These are phyloP conservation scores for Meira nashicola DNA, from an alignment of 1,284 basidiomycete species.

Conservation along the genomic window DNA sequence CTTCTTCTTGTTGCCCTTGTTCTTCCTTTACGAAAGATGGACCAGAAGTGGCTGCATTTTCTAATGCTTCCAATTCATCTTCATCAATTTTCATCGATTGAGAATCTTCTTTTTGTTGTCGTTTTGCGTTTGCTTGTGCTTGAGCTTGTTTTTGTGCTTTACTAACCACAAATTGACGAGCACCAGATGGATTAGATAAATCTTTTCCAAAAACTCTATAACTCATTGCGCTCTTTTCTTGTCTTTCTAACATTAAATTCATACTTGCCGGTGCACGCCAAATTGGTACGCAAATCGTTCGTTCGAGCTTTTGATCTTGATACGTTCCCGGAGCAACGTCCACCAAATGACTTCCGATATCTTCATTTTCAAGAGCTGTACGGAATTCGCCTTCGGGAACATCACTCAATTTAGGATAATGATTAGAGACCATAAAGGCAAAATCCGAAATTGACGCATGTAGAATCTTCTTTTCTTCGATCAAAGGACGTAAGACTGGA, in stretches of 20 bases:
- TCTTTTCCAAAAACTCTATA: constrained; percentile 47
- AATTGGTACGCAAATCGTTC: constrained; percentile 38
- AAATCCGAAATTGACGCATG: constrained; percentile 63
- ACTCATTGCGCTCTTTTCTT: constrained; percentile 50
- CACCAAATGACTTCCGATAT: constrained; percentile 44
- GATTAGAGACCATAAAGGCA: constrained; percentile 58
- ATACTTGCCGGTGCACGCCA: constrained; percentile 48
- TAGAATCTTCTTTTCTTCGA: constrained; percentile 65
- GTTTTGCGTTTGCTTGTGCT: not conserved
- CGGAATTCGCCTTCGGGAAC: constrained; percentile 24
- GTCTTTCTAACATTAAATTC: constrained; percentile 52
- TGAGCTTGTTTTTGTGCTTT: constrained; percentile 3
- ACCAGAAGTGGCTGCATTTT: not conserved
- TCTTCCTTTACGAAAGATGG: too few species aligned
- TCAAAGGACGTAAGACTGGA: constrained; percentile 72
- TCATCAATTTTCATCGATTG: not conserved
- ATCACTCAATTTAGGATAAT: constrained; percentile 42
- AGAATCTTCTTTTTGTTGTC: not conserved
- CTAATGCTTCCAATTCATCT: constrained; percentile 1
- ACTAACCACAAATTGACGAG: constrained; percentile 28
- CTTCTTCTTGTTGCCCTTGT: too few species aligned
- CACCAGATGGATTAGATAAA: constrained; percentile 37
- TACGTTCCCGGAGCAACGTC: constrained; percentile 31
- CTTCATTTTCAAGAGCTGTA: constrained; percentile 24
- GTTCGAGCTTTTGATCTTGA: constrained; percentile 22